A percentile compares a stretch with the other conserved stretches of the same genome.
phyloP scores from a whole-genome alignment of 257 asterid genomes.

The Ophiorrhiza pumila region DNA sequence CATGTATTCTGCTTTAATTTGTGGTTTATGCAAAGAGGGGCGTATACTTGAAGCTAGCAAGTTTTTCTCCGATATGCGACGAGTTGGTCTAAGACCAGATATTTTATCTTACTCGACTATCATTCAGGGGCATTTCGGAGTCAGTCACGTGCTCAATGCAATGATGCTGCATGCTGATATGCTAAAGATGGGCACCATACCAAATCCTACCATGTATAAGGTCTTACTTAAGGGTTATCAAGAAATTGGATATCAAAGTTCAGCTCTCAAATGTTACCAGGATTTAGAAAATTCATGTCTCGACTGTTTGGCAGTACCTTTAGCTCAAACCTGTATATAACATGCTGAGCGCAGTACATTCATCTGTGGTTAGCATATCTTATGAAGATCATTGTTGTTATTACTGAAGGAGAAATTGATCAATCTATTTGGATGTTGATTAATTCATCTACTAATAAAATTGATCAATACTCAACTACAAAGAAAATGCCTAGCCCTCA shows the following conservation, averaged over 20 bases:
- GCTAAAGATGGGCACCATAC: slow-evolving; percentile 53
- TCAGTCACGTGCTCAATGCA: slow-evolving; percentile 36
- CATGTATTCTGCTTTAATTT: slow-evolving; percentile 51
- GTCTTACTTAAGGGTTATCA: slow-evolving; percentile 40
- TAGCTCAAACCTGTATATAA: neutral
- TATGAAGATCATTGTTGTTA: neutral
- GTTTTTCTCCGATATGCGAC: slow-evolving; percentile 58
- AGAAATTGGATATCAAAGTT: slow-evolving; percentile 37
- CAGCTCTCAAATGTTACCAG: slow-evolving; percentile 42
- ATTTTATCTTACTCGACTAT: slow-evolving; percentile 39
- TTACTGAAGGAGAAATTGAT: neutral
- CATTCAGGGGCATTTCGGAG: slow-evolving; percentile 41
- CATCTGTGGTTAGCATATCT: neutral
- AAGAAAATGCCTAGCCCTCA: neutral
- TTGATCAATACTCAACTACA: neutral
- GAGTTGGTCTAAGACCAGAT: slow-evolving; percentile 41
- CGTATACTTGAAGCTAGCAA: slow-evolving; percentile 54
- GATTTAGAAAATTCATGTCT: slow-evolving; percentile 27
- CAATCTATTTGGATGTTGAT: neutral
- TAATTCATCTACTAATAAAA: neutral
- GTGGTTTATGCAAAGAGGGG: slow-evolving; percentile 53
- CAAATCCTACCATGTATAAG: slow-evolving; percentile 32
- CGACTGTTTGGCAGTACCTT: neutral
- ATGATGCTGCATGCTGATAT: slow-evolving; percentile 77
- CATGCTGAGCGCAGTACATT: neutral